Evolutionary conservation across 805 yeast genomes (phyloP).

Genomic region (Metschnikowia koreensis): DNA sequence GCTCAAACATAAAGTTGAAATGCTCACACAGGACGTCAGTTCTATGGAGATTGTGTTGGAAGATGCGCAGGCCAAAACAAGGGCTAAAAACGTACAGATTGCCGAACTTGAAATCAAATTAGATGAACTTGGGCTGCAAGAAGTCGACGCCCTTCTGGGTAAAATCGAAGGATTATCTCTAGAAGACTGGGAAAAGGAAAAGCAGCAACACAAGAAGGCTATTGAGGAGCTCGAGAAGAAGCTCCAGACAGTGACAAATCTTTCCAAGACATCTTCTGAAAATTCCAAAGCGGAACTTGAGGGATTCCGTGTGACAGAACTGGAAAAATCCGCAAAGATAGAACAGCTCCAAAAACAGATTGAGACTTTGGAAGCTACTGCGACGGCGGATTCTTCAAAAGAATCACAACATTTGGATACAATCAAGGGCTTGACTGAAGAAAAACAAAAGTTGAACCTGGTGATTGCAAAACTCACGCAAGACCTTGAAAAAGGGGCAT

Average conservation of each 20-base stretch:
- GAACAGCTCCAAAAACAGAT: neutral
- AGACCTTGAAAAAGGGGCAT: constrained; percentile 39
- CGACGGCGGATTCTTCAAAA: neutral
- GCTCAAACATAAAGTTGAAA: constrained; percentile 11
- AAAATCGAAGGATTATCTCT: constrained; percentile 10
- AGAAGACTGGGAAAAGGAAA: constrained; percentile 12
- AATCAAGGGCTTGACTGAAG: neutral
- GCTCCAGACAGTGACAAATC: neutral
- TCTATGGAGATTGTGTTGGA: constrained; percentile 18
- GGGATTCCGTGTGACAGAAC: neutral
- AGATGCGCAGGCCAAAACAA: constrained; percentile 14
- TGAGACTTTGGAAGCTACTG: neutral
- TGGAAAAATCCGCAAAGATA: neutral
- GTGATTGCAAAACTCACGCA: constrained; percentile 27
- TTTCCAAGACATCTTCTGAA: neutral
- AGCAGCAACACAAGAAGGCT: constrained; percentile 2
- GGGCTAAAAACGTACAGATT: constrained; percentile 14
- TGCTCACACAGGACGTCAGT: constrained; percentile 17
- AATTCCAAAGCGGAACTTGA: neutral
- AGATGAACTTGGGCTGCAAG: constrained; percentile 7
- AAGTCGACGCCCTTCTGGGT: constrained; percentile 7
- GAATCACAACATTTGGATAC: neutral
- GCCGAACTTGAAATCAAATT: constrained; percentile 16
- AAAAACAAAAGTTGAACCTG: constrained; percentile 2
- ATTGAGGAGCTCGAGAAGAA: constrained; percentile 7